These are phyloP conservation scores for Blepharisma stoltei DNA, from an alignment of 73 alveolate species.

Conservation along the genomic window DNA sequence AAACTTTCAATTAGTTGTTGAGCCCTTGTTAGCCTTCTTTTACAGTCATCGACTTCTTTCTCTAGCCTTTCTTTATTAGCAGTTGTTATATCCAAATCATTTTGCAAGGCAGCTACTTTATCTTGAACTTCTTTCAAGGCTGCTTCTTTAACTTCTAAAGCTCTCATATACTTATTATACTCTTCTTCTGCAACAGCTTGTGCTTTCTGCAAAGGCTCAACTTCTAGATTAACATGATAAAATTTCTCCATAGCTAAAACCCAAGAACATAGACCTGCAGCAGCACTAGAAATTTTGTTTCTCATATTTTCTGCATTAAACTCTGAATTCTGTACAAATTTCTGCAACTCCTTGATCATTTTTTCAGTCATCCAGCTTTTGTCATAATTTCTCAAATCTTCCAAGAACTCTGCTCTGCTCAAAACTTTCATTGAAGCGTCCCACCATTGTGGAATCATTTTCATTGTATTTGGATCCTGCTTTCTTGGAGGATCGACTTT, in stretches of 20 bases:
- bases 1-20: conserved; percentile 91
- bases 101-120: conserved; percentile 93
- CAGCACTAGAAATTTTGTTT: conserved; percentile 18
- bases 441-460: conserved; percentile 81
- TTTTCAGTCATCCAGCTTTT: conserved; percentile 54
- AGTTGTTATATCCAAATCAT: conserved; percentile 84
- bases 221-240: conserved; percentile 82
- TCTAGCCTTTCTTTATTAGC: conserved; percentile 90
- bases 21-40: conserved; percentile 91
- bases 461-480: conserved; percentile 66
- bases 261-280: conserved; percentile 75
- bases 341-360: conserved; percentile 48
- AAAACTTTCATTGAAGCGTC: conserved; percentile 56
- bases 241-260: conserved; percentile 91
- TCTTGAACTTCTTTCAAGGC: conserved; percentile 93
- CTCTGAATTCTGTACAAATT: conserved; percentile 45
- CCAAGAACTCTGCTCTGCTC: conserved; percentile 34
- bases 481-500: conserved; percentile 75
- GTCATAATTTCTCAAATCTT: conserved; percentile 37
- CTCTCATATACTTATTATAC: conserved; percentile 74
- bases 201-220: conserved; percentile 85
- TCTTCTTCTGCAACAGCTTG: conserved; percentile 83
- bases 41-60: conserved; percentile 83
- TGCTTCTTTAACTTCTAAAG: conserved; percentile 76
- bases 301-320: conserved; percentile 21